Base-by-base conservation (phyloP, 371 early-diverging fungal species). In the Funneliformis caledonium region DNA sequence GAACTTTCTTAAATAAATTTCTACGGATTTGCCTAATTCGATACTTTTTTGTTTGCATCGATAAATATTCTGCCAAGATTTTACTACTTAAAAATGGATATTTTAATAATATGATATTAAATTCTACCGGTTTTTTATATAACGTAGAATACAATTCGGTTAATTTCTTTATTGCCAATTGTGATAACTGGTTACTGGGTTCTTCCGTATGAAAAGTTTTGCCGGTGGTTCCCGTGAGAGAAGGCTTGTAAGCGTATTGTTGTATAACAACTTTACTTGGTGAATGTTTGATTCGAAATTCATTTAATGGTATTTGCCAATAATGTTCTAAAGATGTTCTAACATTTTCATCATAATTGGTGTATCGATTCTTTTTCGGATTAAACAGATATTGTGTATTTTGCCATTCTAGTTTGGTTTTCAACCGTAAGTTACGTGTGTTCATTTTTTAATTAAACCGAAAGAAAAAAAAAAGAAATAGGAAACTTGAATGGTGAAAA, bases 51-150 rank as follows among this genome's bases (percentile, higher is more conserved):
- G 76, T 33, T 11, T 76, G 59, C 33, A 76, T 50, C 4, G 76
- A 61, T 4, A 76, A 61, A 43, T 60, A 76, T 61, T 76, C 62
- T n/a, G 76, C 76, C 22, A 76, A 61, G 10, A 76, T 76, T 14
- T 76, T 59, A 5, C 62, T 61, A 61, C 43, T 76, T 12, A 76
- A 61, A 62, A 37, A 76, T 19, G 76, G 76, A 61, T 76, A 76
- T 37, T 60, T 60, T 22, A 50, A 43, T 42, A 31, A 31, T 42
- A 61, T 76, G 19, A 76, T 37, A 26, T 60, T 60, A 10, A 76
- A 61, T 45, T 76, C 76, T 42, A 76, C 64, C 1, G 26, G 50
- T 62, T 76, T 76, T n/a, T 43, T 56, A 19, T 76, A 76, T 70
- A 70, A 70, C 3, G 16, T 70, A 3, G 42, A 43, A 43, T 43